Base-by-base conservation (phyloP, 2,329 filamentous ascomycete species). In the Fusarium denticulatum region DNA sequence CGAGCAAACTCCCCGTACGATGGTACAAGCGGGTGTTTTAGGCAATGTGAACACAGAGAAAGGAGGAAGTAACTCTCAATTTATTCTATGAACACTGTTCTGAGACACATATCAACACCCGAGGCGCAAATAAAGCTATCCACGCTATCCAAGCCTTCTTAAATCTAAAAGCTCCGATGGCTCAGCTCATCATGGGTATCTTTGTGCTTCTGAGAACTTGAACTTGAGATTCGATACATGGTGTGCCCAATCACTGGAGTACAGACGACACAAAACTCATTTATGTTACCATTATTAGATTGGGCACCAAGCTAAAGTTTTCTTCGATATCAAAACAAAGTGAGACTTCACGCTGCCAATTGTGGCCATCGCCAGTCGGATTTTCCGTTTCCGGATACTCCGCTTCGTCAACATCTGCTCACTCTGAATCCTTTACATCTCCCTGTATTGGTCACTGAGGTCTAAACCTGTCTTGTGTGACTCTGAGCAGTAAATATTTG, bases 371-470 rank as follows among this genome's bases (percentile, higher is more conserved):
- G 30, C 42, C 37, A 43, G n/a, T 22, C 30, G 37, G 58, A 59
- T 49, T 30, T 65, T 72, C 69, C 64, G 64, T 49, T 65, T 72
- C 64, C 58, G 55, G 59, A 22, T 69, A 26, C 60, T 72, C 69
- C 69, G 49, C 55, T 49, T 20, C 24, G 26, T 46, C 37, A 58
- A 52, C 16, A n/a, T 40, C 34, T 37, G 28, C 26, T 22, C 26
- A 18, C 30, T n/a, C 6, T 39, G 36, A 32, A 10, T 53, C 28
- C 37, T 37, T 30, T 22, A 24, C 34, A 55, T 16, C 50, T 28
- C 50, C 26, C 34, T 22, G 20, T 20, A 16, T 15, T 32, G 18
- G 24, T 32, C 15, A 22, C 39, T 24, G 28, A 13, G 16, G 24
- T 39, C 28, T 39, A 22, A 28, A 16, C 12, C 12, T 24, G 22